Conservation (phyloP, 345 rosid species). For the Acer saccharum region DNA sequence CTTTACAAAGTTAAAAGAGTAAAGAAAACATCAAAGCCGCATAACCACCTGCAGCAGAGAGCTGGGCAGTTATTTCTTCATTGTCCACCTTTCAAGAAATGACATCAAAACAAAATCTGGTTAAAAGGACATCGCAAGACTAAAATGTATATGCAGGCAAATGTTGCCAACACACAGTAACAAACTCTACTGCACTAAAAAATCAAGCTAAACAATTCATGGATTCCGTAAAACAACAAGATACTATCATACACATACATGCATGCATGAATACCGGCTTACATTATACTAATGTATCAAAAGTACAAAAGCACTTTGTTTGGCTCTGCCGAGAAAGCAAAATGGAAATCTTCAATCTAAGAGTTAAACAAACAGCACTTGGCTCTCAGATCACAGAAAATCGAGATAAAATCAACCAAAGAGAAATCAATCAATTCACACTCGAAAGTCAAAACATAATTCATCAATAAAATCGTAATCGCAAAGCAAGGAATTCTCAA, state of each 20-base stretch:
- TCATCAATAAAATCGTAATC: background rate
- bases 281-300: background rate
- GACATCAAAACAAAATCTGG: no score
- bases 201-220: background rate
- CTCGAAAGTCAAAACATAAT: no score
- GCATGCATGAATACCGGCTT: background rate
- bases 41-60: background rate
- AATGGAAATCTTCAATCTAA: background rate
- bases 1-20: background rate
- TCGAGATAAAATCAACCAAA: no score
- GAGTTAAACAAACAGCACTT: background rate
- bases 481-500: background rate
- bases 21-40: background rate
- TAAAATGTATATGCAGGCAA: no score
- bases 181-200: no score
- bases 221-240: background rate
- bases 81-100: background rate
- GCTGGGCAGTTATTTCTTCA: background rate
- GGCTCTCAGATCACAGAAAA: background rate
- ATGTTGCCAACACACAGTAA: no score
- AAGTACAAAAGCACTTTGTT: background rate
- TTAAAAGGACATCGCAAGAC: no score
- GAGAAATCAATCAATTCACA: background rate
- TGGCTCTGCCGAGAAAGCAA: slow-evolving; percentile 3
- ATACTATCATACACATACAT: background rate